These are phyloP conservation scores for Neoboletus brunneissimus DNA, from an alignment of 768 basidiomycete species.

Conservation along the genomic window DNA sequence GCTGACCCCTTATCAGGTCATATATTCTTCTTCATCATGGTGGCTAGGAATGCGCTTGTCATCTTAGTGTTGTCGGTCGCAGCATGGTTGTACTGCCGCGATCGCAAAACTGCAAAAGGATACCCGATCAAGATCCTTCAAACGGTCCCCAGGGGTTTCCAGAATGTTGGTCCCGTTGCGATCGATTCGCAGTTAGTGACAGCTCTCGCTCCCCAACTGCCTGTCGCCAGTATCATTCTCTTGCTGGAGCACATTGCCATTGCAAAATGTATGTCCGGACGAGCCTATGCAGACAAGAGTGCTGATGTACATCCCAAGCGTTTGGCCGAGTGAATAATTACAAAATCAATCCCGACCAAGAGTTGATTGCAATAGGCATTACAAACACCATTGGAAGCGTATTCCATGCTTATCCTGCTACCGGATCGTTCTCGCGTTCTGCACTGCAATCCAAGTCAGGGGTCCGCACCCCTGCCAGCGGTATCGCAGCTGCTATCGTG, in stretches of 20 bases:
- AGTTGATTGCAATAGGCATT: slow-evolving; percentile 96
- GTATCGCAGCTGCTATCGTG: slow-evolving; percentile 78
- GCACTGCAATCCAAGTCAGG: slow-evolving; percentile 96
- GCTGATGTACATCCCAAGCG: slow-evolving; percentile 44
- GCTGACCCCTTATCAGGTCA: slow-evolving; percentile 45
- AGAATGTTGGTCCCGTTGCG: slow-evolving; percentile 47
- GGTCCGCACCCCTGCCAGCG: slow-evolving; percentile 92
- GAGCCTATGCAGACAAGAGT: neutral
- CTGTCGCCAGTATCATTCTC: slow-evolving; percentile 84
- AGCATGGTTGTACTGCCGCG: slow-evolving; percentile 79
- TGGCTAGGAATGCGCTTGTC: slow-evolving; percentile 83
- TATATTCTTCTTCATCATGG: slow-evolving; percentile 72
- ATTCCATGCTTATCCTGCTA: slow-evolving; percentile 93
- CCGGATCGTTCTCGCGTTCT: slow-evolving; percentile 98
- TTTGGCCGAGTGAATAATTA: slow-evolving; percentile 95
- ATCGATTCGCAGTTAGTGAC: slow-evolving; percentile 51
- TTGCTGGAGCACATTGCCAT: slow-evolving; percentile 97
- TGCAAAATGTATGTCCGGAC: slow-evolving; percentile 66
- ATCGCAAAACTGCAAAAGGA: slow-evolving; percentile 54
- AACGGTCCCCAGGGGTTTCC: slow-evolving; percentile 82
- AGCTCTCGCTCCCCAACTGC: slow-evolving; percentile 73
- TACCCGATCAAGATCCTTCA: slow-evolving; percentile 84
- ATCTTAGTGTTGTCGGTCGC: slow-evolving; percentile 83
- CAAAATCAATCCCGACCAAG: slow-evolving; percentile 91
- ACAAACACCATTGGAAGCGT: slow-evolving; percentile 88